phyloP scores from a whole-genome alignment of 805 yeast species.

The Zygotorulaspora sp. region DNA sequence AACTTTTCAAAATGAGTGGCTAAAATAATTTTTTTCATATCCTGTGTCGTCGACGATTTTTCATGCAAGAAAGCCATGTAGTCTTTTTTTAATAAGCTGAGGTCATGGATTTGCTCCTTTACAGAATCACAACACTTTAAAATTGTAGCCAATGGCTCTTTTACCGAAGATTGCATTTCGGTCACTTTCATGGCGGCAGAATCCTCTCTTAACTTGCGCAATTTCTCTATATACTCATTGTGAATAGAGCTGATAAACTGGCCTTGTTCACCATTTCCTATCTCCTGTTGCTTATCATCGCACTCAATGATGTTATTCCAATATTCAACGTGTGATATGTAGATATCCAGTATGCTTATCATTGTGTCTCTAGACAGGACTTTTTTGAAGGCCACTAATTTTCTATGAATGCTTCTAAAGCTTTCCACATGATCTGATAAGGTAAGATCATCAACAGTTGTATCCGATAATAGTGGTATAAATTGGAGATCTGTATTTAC shows the following conservation, averaged over 20 bases:
- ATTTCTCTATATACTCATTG: conserved; percentile 27
- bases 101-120: conserved; percentile 29
- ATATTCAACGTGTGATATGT: conserved; percentile 17
- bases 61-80: conserved; percentile 30
- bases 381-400: conserved; percentile 20
- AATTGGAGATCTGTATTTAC: too few species aligned
- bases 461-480: background rate
- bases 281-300: conserved; percentile 13
- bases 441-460: conserved; percentile 4
- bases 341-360: conserved; percentile 19
- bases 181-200: conserved; percentile 27
- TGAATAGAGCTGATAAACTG: conserved; percentile 22
- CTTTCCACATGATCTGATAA: conserved; percentile 23
- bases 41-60: conserved; percentile 21
- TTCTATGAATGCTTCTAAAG: conserved; percentile 22
- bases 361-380: conserved; percentile 19
- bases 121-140: conserved; percentile 27
- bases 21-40: conserved; percentile 27
- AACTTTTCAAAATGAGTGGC: conserved; percentile 29
- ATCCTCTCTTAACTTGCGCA: conserved; percentile 27
- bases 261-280: background rate
- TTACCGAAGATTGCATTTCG: conserved; percentile 28
- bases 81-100: conserved; percentile 34
- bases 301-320: conserved; percentile 34
- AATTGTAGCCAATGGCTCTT: conserved; percentile 28